These are phyloP conservation scores for Striga hermonthica DNA, from an alignment of 305 asterid species.

Conservation along the genomic window DNA sequence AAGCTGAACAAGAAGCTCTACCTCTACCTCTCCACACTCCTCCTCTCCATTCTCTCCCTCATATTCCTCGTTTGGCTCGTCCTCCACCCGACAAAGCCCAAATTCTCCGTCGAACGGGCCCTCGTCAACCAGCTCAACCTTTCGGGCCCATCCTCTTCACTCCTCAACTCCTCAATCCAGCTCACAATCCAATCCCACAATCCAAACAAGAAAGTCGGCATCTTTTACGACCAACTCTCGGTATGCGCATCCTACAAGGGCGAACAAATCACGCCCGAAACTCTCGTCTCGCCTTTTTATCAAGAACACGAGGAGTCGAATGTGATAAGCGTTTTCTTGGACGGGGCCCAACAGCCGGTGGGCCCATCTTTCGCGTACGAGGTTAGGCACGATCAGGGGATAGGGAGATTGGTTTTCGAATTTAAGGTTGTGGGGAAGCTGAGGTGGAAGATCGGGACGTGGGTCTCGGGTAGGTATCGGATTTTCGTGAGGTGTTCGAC, in stretches of 20 bases:
- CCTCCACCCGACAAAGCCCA: constrained; percentile 81
- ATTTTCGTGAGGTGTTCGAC: constrained; percentile 61
- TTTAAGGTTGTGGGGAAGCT: constrained; percentile 65
- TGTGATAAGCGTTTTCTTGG: constrained; percentile 53
- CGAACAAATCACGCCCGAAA: constrained; percentile 58
- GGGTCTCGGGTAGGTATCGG: constrained; percentile 89
- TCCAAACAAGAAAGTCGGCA: constrained; percentile 76
- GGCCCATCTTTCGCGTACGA: constrained; percentile 65
- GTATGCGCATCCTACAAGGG: constrained; percentile 79
- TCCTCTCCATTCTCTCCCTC: constrained; percentile 60
- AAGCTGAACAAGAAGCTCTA: constrained; percentile 56
- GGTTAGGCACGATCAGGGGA: constrained; percentile 54
- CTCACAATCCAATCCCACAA: constrained; percentile 65
- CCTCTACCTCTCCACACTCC: constrained; percentile 45
- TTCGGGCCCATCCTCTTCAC: constrained; percentile 45
- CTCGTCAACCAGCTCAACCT: constrained; percentile 77
- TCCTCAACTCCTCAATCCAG: constrained; percentile 75
- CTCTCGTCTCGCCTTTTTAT: constrained; percentile 67
- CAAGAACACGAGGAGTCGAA: constrained; percentile 70
- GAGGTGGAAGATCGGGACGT: constrained; percentile 86
- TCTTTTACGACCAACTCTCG: constrained; percentile 65
- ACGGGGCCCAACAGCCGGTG: constrained; percentile 64
- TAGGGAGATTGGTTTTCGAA: constrained; percentile 48
- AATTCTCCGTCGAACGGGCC: constrained; percentile 59
- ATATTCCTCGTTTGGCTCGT: constrained; percentile 66